These are phyloP conservation scores for Parasitella parasitica DNA, from an alignment of 371 early-diverging fungal species.

Conservation along the genomic window DNA sequence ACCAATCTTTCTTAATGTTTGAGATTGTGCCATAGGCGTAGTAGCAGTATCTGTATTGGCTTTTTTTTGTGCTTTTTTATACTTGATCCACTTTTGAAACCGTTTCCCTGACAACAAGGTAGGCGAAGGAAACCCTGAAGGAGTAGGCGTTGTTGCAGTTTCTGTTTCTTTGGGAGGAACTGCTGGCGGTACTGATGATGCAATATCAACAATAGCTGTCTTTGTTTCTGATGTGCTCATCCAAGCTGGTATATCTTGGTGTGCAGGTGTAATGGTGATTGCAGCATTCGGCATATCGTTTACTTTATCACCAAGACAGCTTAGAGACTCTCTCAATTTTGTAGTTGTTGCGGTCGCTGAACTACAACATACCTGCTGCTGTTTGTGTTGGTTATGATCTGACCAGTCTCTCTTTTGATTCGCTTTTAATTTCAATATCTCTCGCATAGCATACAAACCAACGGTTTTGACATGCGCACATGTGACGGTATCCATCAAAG, in stretches of 20 bases:
- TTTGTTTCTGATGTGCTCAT: constrained; percentile 14
- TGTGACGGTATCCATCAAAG: constrained; percentile 28
- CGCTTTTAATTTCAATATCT: constrained; percentile 26
- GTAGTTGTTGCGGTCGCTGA: not conserved
- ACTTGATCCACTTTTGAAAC: constrained; percentile 19
- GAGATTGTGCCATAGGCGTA: constrained; percentile 11
- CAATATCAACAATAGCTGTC: not conserved
- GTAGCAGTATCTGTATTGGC: constrained; percentile 4
- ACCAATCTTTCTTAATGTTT: constrained; percentile 7
- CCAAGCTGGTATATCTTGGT: constrained; percentile 3
- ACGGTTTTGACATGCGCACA: constrained; percentile 33
- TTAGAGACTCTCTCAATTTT: constrained; percentile 10
- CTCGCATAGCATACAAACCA: constrained; percentile 39
- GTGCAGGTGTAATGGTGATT: not conserved
- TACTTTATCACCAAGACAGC: not conserved
- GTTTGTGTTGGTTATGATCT: not conserved
- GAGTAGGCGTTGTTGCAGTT: constrained; percentile 12
- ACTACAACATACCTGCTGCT: not conserved
- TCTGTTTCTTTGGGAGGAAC: constrained; percentile 13
- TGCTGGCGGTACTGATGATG: constrained; percentile 1
- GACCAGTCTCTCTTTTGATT: constrained; percentile 7
- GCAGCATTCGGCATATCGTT: not conserved
- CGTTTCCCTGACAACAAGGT: not conserved
- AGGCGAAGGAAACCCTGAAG: constrained; percentile 11
- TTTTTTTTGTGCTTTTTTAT: constrained; percentile 6